Conservation (phyloP, 202 grass and related monocot genomes). For the Digitaria exilis region DNA sequence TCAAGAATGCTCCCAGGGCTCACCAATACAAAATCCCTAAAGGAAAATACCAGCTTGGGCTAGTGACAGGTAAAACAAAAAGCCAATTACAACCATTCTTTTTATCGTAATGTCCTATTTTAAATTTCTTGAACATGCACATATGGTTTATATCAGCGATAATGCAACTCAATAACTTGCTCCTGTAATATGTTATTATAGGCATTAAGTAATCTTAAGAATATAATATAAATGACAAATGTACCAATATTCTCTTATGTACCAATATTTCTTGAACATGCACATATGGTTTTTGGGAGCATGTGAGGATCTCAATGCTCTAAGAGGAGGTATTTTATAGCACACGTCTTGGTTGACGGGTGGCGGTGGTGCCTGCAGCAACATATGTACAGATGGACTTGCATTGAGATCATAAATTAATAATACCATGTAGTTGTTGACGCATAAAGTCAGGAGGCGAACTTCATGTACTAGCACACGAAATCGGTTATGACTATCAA, state of each 20-base stretch:
- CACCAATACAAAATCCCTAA: constrained; percentile 29
- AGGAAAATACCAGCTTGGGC: constrained; percentile 67
- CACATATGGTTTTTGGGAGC: constrained; percentile 52
- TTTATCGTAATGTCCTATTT: constrained; percentile 2
- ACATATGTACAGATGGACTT: too few species aligned
- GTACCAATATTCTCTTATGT: constrained; percentile 65
- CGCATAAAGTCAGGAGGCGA: too few species aligned
- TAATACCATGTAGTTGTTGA: too few species aligned
- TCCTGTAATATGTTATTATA: constrained; percentile 37
- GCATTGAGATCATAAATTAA: too few species aligned
- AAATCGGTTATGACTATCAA: too few species aligned
- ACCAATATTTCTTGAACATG: too few species aligned
- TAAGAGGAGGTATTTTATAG: constrained; percentile 67
- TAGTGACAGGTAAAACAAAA: constrained; percentile 63
- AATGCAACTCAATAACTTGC: constrained; percentile 5
- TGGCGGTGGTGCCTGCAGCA: too few species aligned
- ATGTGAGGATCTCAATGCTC: constrained; percentile 61
- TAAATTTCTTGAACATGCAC: constrained; percentile 13
- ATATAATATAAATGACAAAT: constrained; percentile 65
- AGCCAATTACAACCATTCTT: constrained; percentile 11
- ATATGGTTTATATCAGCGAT: constrained; percentile 5
- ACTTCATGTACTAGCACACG: too few species aligned
- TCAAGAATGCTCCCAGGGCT: constrained; percentile 49
- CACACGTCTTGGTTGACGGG: too few species aligned
- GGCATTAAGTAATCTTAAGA: constrained; percentile 60